Base-by-base conservation (phyloP, 169 alveolate genomes). In the Eimeria acervulina region DNA sequence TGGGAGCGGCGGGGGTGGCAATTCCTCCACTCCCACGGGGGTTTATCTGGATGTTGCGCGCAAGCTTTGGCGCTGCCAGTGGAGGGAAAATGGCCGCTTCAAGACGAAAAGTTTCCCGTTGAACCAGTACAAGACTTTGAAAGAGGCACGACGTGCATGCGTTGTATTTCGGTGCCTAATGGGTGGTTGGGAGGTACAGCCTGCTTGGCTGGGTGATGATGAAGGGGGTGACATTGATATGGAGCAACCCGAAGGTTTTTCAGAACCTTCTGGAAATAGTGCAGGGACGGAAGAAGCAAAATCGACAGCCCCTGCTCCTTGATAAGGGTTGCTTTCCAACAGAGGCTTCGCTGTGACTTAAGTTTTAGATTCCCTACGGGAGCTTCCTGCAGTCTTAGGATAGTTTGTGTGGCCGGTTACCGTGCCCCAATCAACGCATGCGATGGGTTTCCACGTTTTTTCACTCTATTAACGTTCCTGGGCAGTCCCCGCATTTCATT, bases 81-180 rank as follows among this genome's bases (percentile, higher is more conserved):
- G 99, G 99, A 96, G 98, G 42, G 99, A 98, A 95, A 98, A 98
- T 80, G 99, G 99, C 40, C 96, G 98, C 78, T 98, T 98, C 96
- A 96, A 97, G 78, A 98, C 99, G 12, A 98, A 98, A 66, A 99
- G 99, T 38, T 98, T 98, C 78, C 97, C 98, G 26, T 96, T 98
- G 59, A 97, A 97, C 31, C 98, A 97, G 83, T 97, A 97, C 85
- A 95, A 97, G n/a, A 97, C 99, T 7, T 97, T 98, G 63, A 97
- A 97, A 83, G 99, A 97, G 61, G 99, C 99, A 28, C 80, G 98
- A 21, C 96, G 97, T 61, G 98, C 98, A 28, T 97, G 98, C 90
- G 97, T 98, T 85, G 90, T 97, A 36, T 98, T 97, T 96, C 76
- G 99, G 61, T 98, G 99, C 93, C 97, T 97, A 33, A 98, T 98